A percentile compares a stretch with the other conserved stretches of the same genome.
phyloP scores from a whole-genome alignment of 371 early-diverging fungal species.

The Dinochytrium kinnereticum region DNA sequence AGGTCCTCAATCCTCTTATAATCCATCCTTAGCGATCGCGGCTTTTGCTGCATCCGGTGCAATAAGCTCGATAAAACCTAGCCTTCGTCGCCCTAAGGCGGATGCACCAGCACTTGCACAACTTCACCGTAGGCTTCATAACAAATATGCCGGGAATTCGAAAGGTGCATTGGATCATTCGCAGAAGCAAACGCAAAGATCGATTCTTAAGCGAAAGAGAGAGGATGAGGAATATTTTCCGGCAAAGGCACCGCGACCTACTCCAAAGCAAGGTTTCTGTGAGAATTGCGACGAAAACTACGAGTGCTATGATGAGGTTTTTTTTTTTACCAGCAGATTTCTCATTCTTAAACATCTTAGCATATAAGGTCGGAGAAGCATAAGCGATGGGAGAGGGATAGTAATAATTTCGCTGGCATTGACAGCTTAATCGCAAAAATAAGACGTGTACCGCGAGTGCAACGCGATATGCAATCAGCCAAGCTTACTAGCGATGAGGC shows the following conservation, averaged over 20 bases:
- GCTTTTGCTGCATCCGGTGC: too few relatives aligned
- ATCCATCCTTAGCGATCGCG: slow-evolving; percentile 1
- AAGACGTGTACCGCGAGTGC: too few relatives aligned
- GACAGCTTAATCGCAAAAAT: neutral
- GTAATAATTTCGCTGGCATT: neutral
- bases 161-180: too few relatives aligned
- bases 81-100: too few relatives aligned
- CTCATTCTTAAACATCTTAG: neutral
- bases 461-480: too few relatives aligned
- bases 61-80: too few relatives aligned
- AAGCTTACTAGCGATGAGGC: too few relatives aligned
- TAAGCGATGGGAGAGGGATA: neutral
- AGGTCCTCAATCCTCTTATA: slow-evolving; percentile 4
- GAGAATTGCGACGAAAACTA: slow-evolving; percentile 15
- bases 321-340: too few relatives aligned
- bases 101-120: too few relatives aligned
- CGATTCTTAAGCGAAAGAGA: slow-evolving; percentile 8
- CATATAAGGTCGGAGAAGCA: neutral
- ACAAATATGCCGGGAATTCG: too few relatives aligned
- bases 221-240: neutral
- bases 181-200: too few relatives aligned
- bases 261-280: neutral
- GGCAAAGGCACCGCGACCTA: neutral
- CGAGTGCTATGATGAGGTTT: slow-evolving; percentile 12
- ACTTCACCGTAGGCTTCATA: too few relatives aligned